Evolutionary conservation across 176 grass and related monocot species (phyloP), one percentile per base, ranked within the genome.

Genomic region (Oryza coarctata): DNA sequence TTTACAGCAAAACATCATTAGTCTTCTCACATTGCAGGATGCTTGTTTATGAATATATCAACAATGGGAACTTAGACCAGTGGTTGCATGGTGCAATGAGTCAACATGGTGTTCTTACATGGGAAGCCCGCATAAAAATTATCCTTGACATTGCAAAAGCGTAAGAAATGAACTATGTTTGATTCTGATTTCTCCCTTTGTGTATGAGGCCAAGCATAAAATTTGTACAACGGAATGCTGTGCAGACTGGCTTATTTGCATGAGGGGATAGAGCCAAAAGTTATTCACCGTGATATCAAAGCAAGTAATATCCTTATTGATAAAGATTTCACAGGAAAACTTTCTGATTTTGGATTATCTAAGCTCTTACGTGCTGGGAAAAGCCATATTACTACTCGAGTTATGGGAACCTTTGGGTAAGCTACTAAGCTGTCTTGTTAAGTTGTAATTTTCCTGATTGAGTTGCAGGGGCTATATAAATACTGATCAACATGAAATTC

Each of bases 1-100:
- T 57, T 58, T 69, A 34, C 65, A 70, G 14, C 78, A 63, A 45
- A 69, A n/a, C 25, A 70, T 33, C 15, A 29, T 70, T 80, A 80
- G 47, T n/a, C 65, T 22, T 50, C 44, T 80, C 20, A 26, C 66
- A 10, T 52, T 68, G 63, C 52, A 58, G 52, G 52, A 58, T 58
- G 52, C 52, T 58, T 58, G 52, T 58, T 2, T 58, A 58, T 58
- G 52, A 58, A 10, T 58, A 58, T 22, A 9, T 58, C 52, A 58
- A 58, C 52, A 58, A 58, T 58, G 52, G 52, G 6, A 58, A 58
- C 1, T 23, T 58, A 58, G 52, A 58, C 6, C 52, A 58, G 52
- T 58, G 52, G 52, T 58, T 58, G 6, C 52, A 58, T 58, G 52
- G 52, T 0, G 22, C 52, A 23, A 58, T 23, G 52, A 58, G 22